These are phyloP conservation scores for Paramecium biaurelia DNA, from an alignment of 73 alveolate genomes.

Conservation along the genomic window DNA sequence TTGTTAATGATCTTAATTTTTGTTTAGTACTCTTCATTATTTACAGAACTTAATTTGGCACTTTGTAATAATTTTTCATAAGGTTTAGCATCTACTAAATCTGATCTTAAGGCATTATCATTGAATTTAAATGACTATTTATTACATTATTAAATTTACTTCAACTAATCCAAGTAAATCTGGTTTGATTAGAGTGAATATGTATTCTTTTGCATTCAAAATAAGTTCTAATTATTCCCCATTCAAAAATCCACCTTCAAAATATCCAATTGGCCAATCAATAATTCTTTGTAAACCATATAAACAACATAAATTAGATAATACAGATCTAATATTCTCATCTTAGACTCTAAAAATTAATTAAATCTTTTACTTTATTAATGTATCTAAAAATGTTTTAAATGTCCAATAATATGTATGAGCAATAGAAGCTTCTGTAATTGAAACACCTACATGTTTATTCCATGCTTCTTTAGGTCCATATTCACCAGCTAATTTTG, in stretches of 20 bases:
- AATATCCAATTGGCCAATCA: slow-evolving; percentile 56
- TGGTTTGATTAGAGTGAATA: slow-evolving; percentile 32
- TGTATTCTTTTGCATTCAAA: slow-evolving; percentile 49
- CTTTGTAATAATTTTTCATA: background rate
- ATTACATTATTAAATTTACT: background rate
- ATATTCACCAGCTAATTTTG: slow-evolving; percentile 27
- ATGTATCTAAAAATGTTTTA: slow-evolving; percentile 49
- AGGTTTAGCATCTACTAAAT: background rate
- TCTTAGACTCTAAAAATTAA: background rate
- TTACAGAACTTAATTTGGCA: background rate
- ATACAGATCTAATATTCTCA: slow-evolving; percentile 57
- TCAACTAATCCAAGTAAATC: slow-evolving; percentile 51
- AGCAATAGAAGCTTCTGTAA: slow-evolving; percentile 59
- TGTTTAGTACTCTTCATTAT: background rate
- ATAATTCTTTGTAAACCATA: slow-evolving; percentile 54
- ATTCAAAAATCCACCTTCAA: slow-evolving; percentile 47
- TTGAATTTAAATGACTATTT: slow-evolving; percentile 35
- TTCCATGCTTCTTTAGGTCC: slow-evolving; percentile 68
- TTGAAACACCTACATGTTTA: slow-evolving; percentile 47
- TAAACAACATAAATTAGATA: slow-evolving; percentile 56
- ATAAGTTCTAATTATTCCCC: slow-evolving; percentile 55
- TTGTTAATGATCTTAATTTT: background rate
- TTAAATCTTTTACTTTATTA: background rate
- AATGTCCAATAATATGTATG: slow-evolving; percentile 57
- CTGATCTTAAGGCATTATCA: slow-evolving; percentile 35